Evolutionary conservation across 2,329 filamentous ascomycete genomes (phyloP), one percentile per base, ranked within the genome.

Genomic region (Cladosporium colombiae): DNA sequence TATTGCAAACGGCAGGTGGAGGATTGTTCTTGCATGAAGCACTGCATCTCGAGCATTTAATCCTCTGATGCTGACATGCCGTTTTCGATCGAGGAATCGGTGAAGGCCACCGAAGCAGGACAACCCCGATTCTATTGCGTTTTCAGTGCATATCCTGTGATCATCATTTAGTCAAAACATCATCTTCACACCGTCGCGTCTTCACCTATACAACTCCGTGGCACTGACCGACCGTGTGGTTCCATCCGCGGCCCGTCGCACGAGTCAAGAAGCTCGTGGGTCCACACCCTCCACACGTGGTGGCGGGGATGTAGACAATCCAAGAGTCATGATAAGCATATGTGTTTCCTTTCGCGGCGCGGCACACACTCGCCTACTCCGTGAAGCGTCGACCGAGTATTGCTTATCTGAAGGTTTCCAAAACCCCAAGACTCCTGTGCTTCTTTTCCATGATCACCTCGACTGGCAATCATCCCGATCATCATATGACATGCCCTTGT

Each of bases 291-390:
- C 18, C 52, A 21, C 52, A 55, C 52, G 52, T 33, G 29, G 27
- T 5, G 52, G 31, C 52, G 52, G 52, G 52, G 29, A 33, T 55
- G 11, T 33, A 21, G 16, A 13, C 27, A 14, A 13, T 11, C n/a
- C 27, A 55, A 55, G 52, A 55, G 52, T 55, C 27, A 33, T 33
- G 52, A 55, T 55, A 55, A 33, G 27, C 27, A 55, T 55, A 55
- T 21, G n/a, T 21, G 18, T 31, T 55, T 18, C 40, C 40, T 10
- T 46, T 46, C 10, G 40, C 13, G 31, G 27, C 27, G 52, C 27
- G 31, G 18, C 27, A n/a, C 10, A 55, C 31, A 55, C 18, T 29
- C 52, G 52, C 25, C 23, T 31, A 18, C n/a, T 31, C 16, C 50
- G 13, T 33, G 31, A 27, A 33, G 27, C 52, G 31, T n/a, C 27